These are phyloP conservation scores for Smittium mucronatum DNA, from an alignment of 371 early-diverging fungal species.

Conservation along the genomic window DNA sequence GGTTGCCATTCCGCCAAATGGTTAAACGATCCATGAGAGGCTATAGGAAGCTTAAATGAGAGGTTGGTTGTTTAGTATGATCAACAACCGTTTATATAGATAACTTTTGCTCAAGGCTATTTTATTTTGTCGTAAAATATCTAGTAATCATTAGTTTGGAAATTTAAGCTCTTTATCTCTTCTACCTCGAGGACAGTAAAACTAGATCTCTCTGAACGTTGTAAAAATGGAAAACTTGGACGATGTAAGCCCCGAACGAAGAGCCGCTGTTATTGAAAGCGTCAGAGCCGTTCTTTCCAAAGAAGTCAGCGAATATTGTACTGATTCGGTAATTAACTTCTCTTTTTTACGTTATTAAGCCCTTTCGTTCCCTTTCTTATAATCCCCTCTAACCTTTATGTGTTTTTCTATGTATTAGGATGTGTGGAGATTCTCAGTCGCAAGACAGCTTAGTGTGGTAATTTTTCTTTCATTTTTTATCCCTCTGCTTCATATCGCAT, in stretches of 20 bases:
- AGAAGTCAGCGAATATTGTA: constrained; percentile 25
- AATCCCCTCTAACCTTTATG: constrained; percentile 9
- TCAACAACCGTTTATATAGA: constrained; percentile 34
- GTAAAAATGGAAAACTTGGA: constrained; percentile 18
- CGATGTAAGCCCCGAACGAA: constrained; percentile 21
- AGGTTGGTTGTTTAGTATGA: constrained; percentile 34
- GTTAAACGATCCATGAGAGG: not conserved
- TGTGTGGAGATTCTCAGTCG: constrained; percentile 34
- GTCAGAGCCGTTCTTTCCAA: constrained; percentile 20
- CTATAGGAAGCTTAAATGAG: not conserved
- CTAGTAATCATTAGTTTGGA: too few species aligned
- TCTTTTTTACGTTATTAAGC: not conserved
- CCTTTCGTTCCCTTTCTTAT: not conserved
- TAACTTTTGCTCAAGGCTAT: not conserved
- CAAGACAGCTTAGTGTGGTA: constrained; percentile 35
- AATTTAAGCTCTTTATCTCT: constrained; percentile 14
- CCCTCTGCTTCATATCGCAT: not conserved
- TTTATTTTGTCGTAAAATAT: too few species aligned
- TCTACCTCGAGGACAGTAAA: not conserved
- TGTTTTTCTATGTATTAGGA: constrained; percentile 20
- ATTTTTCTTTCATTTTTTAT: constrained; percentile 13
- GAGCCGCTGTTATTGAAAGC: constrained; percentile 18
- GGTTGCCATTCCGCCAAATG: too few species aligned
- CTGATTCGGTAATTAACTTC: constrained; percentile 20
- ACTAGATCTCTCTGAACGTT: not conserved